Conservation (phyloP, 164 flowering plant genomes). For the Berberis thunbergii region DNA sequence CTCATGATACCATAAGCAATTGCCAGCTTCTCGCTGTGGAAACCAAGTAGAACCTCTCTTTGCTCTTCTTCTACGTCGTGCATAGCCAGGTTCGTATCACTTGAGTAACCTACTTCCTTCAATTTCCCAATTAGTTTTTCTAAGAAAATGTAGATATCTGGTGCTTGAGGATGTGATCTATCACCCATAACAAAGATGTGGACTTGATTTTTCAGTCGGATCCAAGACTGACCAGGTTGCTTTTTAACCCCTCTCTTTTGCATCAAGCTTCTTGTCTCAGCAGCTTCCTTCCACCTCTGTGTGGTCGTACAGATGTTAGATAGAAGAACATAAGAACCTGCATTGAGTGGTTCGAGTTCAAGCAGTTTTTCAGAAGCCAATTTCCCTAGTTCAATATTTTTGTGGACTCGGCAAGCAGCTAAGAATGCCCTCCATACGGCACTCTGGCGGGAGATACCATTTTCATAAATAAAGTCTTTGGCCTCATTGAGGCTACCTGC, state of each 20-base stretch:
- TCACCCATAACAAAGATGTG: slow-evolving; percentile 35
- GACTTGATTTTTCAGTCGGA: slow-evolving; percentile 31
- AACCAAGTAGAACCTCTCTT: slow-evolving; percentile 29
- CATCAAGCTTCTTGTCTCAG: slow-evolving; percentile 46
- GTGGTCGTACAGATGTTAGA: slow-evolving; percentile 40
- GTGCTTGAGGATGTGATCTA: slow-evolving; percentile 26
- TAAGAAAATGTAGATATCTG: slow-evolving; percentile 30
- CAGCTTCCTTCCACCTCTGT: slow-evolving; percentile 51
- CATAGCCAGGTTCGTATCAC: slow-evolving; percentile 17
- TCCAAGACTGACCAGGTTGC: slow-evolving; percentile 58
- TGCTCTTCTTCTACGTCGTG: slow-evolving; percentile 48
- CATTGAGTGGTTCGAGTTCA: slow-evolving; percentile 32
- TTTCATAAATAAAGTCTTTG: slow-evolving; percentile 39
- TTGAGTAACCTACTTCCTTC: slow-evolving; percentile 37
- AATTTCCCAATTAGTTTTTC: slow-evolving; percentile 28
- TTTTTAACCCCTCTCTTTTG: slow-evolving; percentile 37
- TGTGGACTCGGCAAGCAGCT: slow-evolving; percentile 56
- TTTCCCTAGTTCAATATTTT: slow-evolving; percentile 38
- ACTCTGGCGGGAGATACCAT: slow-evolving; percentile 24
- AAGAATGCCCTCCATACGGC: slow-evolving; percentile 58
- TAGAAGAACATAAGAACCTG: slow-evolving; percentile 34
- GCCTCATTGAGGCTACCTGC: slow-evolving; percentile 48
- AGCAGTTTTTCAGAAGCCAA: slow-evolving; percentile 36
- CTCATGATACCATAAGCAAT: slow-evolving; percentile 35
- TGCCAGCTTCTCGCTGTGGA: slow-evolving; percentile 49